These are phyloP conservation scores for Solanum sparsipilum DNA, from an alignment of 257 asterid genomes.

Conservation along the genomic window DNA sequence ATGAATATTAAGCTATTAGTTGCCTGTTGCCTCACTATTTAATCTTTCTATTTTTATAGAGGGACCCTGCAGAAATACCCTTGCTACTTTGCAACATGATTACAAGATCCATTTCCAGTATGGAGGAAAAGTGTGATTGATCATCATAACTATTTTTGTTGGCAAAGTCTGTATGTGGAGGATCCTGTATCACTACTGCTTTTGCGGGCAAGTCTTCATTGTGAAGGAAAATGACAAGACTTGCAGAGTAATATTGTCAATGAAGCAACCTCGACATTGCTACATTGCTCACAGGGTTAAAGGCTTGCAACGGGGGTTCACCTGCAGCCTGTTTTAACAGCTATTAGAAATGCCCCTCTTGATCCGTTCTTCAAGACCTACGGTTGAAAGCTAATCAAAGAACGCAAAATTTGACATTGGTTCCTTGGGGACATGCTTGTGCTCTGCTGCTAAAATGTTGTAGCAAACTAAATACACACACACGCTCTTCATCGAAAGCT, in stretches of 20 bases:
- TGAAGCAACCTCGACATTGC: not conserved
- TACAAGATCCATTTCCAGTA: slow-evolving; percentile 70
- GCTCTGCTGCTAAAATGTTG: not conserved
- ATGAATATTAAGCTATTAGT: not conserved
- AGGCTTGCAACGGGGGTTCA: not conserved
- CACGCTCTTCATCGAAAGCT: not conserved
- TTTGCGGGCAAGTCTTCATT: not conserved
- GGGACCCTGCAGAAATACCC: slow-evolving; percentile 91
- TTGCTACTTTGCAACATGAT: slow-evolving; percentile 60
- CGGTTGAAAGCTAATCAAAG: not conserved
- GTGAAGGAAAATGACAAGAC: not conserved
- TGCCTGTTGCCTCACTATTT: not conserved
- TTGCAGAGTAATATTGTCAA: not conserved
- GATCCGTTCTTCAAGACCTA: not conserved
- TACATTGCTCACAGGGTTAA: not conserved
- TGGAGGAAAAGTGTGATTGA: slow-evolving; percentile 71
- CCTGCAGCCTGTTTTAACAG: not conserved
- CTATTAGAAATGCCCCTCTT: not conserved
- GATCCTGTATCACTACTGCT: not conserved
- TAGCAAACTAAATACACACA: not conserved
- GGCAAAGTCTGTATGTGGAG: not conserved
- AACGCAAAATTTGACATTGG: not conserved
- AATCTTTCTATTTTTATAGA: slow-evolving; percentile 26
- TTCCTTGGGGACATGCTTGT: not conserved
- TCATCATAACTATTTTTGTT: not conserved